Conservation (phyloP, 1,139 yeast species). For the Suhomyces bokatorum region DNA sequence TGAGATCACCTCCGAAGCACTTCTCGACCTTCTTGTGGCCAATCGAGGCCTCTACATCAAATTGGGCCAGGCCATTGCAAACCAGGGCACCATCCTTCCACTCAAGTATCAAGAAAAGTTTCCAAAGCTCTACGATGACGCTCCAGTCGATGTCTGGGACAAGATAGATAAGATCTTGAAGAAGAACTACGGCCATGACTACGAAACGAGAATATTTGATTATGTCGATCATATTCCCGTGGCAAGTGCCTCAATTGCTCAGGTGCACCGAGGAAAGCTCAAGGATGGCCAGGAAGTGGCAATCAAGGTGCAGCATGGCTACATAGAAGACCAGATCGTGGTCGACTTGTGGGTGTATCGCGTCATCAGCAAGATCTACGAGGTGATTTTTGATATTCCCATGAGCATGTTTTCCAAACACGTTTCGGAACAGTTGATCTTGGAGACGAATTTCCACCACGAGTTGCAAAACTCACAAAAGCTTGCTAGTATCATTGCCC, state of each 20-base stretch:
- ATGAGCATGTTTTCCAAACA: conserved; percentile 57
- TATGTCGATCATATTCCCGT: conserved; percentile 53
- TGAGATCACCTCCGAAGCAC: conserved; percentile 55
- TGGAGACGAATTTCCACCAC: conserved; percentile 61
- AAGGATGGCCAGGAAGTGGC: conserved; percentile 60
- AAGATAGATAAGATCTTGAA: conserved; percentile 48
- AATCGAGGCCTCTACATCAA: conserved; percentile 78
- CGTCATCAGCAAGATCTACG: conserved; percentile 53
- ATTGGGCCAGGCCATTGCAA: conserved; percentile 73
- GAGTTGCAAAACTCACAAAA: conserved; percentile 55
- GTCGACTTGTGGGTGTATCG: conserved; percentile 63
- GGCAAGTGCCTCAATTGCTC: conserved; percentile 76
- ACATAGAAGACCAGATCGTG: conserved; percentile 55
- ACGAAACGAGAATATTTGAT: conserved; percentile 46
- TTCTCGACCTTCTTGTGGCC: conserved; percentile 50
- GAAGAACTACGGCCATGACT: conserved; percentile 46
- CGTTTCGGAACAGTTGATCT: conserved; percentile 55
- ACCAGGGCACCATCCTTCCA: conserved; percentile 70
- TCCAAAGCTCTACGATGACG: conserved; percentile 62
- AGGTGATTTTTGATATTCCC: conserved; percentile 63
- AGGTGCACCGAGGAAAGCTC: conserved; percentile 61
- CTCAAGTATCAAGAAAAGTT: conserved; percentile 57
- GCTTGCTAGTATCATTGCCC: conserved; percentile 21
- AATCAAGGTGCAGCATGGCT: conserved; percentile 66
- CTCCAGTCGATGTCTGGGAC: conserved; percentile 67